Percentiles rank a stretch among this genome's conserved stretches.
phyloP scores from a whole-genome alignment of 495 filamentous ascomycete species.

The Pyrenula massariospora region DNA sequence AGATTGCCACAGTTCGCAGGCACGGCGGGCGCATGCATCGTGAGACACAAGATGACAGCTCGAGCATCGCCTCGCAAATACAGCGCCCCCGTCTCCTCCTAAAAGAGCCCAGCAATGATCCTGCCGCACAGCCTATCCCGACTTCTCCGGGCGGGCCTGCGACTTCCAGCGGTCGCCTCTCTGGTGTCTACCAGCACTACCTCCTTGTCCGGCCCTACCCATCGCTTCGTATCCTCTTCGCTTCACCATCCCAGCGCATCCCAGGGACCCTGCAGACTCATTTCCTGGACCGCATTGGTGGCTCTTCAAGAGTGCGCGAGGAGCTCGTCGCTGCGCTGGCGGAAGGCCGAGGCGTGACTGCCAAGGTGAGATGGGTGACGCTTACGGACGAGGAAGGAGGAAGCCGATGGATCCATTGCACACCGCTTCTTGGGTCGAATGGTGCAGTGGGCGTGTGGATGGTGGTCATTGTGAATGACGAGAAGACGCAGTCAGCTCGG shows the following conservation, averaged over 20 bases:
- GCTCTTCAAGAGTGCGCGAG: constrained; percentile 38
- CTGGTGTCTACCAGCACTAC: constrained; percentile 35
- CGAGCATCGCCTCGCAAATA: constrained; percentile 7
- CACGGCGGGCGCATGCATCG: constrained; percentile 44
- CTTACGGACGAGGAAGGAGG: constrained; percentile 31
- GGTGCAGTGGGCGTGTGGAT: constrained; percentile 51
- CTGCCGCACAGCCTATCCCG: background rate
- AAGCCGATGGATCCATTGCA: constrained; percentile 49
- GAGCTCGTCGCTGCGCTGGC: constrained; percentile 42
- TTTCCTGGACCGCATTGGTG: constrained; percentile 46
- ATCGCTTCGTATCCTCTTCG: constrained; percentile 53
- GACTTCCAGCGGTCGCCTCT: background rate
- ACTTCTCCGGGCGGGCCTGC: background rate
- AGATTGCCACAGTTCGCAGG: constrained; percentile 44
- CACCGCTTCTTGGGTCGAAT: constrained; percentile 45
- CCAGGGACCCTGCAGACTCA: constrained; percentile 50
- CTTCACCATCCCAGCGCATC: constrained; percentile 50
- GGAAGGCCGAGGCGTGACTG: constrained; percentile 50
- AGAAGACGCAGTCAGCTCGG: constrained; percentile 9
- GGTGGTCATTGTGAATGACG: constrained; percentile 45
- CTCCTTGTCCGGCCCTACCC: constrained; percentile 50
- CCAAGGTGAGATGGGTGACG: constrained; percentile 48
- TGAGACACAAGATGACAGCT: constrained; percentile 29
- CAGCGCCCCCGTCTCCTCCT: constrained; percentile 15
- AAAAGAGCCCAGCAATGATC: constrained; percentile 8